These are phyloP conservation scores for Phaseolus lunatus DNA, from an alignment of 306 rosid genomes.

Conservation along the genomic window DNA sequence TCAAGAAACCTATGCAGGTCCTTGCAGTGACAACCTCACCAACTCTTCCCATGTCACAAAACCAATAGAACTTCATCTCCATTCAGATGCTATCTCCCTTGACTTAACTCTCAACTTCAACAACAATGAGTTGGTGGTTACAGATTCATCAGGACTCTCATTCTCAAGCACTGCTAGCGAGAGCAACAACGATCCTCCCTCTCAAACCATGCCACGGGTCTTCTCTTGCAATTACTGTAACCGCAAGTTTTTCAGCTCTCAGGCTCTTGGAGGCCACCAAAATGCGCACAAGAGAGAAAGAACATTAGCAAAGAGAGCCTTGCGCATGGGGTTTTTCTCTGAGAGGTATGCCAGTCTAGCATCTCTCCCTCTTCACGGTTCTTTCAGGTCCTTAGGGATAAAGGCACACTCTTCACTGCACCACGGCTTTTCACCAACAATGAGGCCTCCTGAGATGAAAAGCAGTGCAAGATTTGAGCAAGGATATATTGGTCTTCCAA, in stretches of 20 bases:
- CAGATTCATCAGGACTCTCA: slow-evolving; percentile 64
- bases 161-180: slow-evolving; percentile 84
- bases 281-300: slow-evolving; percentile 93
- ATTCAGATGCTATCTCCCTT: slow-evolving; percentile 57
- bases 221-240: slow-evolving; percentile 91
- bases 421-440: slow-evolving; percentile 57
- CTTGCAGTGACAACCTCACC: slow-evolving; percentile 55
- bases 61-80: slow-evolving; percentile 45
- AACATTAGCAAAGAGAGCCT: slow-evolving; percentile 79
- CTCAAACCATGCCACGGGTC: slow-evolving; percentile 55
- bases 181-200: slow-evolving; percentile 77
- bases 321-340: slow-evolving; percentile 79
- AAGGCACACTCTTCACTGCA: slow-evolving; percentile 85
- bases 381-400: slow-evolving; percentile 78
- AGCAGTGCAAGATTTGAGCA: slow-evolving; percentile 62
- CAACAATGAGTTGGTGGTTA: slow-evolving; percentile 46
- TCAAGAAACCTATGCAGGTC: slow-evolving; percentile 66
- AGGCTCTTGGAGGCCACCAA: slow-evolving; percentile 97
- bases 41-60: slow-evolving; percentile 51
- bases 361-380: slow-evolving; percentile 79
- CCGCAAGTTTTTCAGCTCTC: slow-evolving; percentile 89
- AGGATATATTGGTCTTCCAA: slow-evolving; percentile 64
- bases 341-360: slow-evolving; percentile 74
- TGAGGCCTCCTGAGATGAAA: slow-evolving; percentile 61
- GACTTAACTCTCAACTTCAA: slow-evolving; percentile 77